Conservation (phyloP, 139 green algal species). For the Closterium sp. region DNA sequence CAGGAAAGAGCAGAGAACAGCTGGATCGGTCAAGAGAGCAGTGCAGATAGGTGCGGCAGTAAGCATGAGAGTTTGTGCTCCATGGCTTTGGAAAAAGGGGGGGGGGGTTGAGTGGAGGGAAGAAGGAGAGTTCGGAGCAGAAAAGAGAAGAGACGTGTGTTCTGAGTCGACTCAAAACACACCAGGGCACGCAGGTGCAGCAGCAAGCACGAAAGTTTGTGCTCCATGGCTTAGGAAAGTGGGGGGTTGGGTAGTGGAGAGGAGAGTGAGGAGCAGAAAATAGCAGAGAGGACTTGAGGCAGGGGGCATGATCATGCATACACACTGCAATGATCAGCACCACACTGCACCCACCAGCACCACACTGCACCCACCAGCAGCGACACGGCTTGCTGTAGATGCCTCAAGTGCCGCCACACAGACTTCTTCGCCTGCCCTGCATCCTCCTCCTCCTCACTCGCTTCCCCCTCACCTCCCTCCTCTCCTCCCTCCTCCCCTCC, state of each 20-base stretch:
- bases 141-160: not conserved
- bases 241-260: not conserved
- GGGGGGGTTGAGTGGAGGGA: not conserved
- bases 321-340: not conserved
- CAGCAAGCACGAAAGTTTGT: too few species aligned
- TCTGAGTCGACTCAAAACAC: too few species aligned
- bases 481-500: not conserved
- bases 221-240: not conserved
- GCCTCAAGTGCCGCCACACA: slow-evolving; percentile 1
- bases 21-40: not conserved
- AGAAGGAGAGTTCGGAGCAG: not conserved
- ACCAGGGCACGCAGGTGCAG: too few species aligned
- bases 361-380: slow-evolving; percentile 12
- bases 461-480: not conserved
- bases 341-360: not conserved
- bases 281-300: not conserved
- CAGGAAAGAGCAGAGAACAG: not conserved
- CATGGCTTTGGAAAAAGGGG: not conserved
- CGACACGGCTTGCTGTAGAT: slow-evolving; percentile 2
- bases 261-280: not conserved
- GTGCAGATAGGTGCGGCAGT: not conserved
- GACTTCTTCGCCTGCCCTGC: not conserved
- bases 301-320: not conserved
- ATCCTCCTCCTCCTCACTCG: not conserved
- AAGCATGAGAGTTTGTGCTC: slow-evolving; percentile 2